Base-by-base conservation (phyloP, 1,284 basidiomycete species). In the Cutaneotrichosporon mucoides region DNA sequence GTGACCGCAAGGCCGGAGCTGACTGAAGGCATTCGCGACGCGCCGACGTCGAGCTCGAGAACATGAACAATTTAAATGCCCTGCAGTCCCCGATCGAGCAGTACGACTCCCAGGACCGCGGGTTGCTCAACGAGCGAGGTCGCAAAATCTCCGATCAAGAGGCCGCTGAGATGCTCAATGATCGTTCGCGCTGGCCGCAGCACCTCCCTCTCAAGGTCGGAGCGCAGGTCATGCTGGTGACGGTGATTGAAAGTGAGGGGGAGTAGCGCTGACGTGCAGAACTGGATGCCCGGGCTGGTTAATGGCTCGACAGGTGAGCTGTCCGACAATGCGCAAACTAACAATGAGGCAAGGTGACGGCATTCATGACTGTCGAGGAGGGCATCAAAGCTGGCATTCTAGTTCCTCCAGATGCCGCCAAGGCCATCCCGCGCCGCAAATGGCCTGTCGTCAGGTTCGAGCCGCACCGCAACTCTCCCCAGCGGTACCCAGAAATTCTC, bases 161-260 rank as follows among this genome's bases (percentile, higher is more conserved):
- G 16, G 71, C 72, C 11, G 70, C 65, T 1, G 45, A 48, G 9
- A n/a, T 47, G 13, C 55, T 73, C 15, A 66, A 75, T 42, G 53
- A 60, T 46, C 63, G 66, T 35, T 70, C 71, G 0, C 64, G 68
- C 11, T 73, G 68, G 68, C 64, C 66, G 2, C 44, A 67, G 37
- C 45, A 54, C 15, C 48, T 75, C 40, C 11, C 48, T 6, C 16
- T 75, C 7, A 73, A 72, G 47, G 59, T 70, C 34, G 72, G 72
- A 0, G 71, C 73, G 2, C 57, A 71, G 58, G 72, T 75, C 12
- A 75, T 75, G 73, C 68, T 75, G 2, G 62, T 73, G 1, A 66
- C 61, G n/a, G 72, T 73, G 50, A 35, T 9, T 11, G 4, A 4
- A 10, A 8, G n/a, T 13, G 24, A 24, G 13, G 7, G 24, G 2